These are phyloP conservation scores for Diplodia corticola DNA, from an alignment of 2,329 filamentous ascomycete species.

Conservation along the genomic window DNA sequence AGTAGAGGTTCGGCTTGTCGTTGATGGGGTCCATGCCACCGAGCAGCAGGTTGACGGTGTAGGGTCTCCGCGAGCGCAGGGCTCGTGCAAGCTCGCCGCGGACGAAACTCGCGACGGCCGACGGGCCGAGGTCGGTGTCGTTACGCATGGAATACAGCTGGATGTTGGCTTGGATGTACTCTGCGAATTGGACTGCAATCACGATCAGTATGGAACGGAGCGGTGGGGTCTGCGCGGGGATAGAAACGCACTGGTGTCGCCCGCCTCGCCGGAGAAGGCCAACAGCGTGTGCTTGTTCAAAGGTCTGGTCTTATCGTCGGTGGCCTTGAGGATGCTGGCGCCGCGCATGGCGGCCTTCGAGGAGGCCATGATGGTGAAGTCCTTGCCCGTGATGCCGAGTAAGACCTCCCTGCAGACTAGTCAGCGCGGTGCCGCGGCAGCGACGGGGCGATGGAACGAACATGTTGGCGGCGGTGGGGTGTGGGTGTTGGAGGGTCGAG, in stretches of 20 bases:
- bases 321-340: conserved; percentile 89
- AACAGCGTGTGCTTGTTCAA: conserved; percentile 94
- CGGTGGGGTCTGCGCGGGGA: conserved; percentile 14
- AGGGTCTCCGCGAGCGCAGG: conserved; percentile 87
- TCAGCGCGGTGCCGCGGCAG: conserved; percentile 9
- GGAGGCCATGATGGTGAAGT: conserved; percentile 96
- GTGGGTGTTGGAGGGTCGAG: background rate
- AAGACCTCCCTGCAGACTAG: conserved; percentile 80
- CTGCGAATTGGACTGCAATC: conserved; percentile 87
- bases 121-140: conserved; percentile 84
- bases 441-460: background rate
- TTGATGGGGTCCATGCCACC: conserved; percentile 92
- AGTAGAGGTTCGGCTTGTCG: conserved; percentile 88
- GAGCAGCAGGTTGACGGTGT: conserved; percentile 94
- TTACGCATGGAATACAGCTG: conserved; percentile 99
- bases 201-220: conserved; percentile 25
- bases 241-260: conserved; percentile 73
- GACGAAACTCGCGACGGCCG: conserved; percentile 88
- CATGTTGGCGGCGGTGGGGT: conserved; percentile 20
- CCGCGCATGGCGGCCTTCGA: conserved; percentile 99
- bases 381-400: conserved; percentile 96
- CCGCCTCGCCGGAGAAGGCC: conserved; percentile 93
- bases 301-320: conserved; percentile 92
- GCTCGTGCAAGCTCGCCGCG: conserved; percentile 89
- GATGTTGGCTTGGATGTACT: conserved; percentile 98